A percentile compares a stretch with the other conserved stretches of the same genome.
These are phyloP conservation scores for Epichloe bromicola DNA, from an alignment of 2,329 filamentous ascomycete species.

Conservation along the genomic window DNA sequence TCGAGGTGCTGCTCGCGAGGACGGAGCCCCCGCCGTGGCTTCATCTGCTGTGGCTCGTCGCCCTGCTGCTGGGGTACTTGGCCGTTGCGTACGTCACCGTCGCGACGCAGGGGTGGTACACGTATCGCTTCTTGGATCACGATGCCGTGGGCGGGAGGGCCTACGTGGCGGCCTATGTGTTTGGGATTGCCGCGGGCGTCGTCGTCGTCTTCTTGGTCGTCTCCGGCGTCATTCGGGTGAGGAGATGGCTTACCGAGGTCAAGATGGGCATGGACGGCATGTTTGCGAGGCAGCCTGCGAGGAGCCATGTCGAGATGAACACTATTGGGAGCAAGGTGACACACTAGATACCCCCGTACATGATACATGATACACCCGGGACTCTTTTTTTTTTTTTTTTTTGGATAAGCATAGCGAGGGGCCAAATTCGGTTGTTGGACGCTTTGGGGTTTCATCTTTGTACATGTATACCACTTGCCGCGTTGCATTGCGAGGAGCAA, in stretches of 20 bases:
- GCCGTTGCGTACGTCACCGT: constrained; percentile 61
- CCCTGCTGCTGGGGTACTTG: constrained; percentile 62
- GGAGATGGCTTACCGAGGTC: constrained; percentile 35
- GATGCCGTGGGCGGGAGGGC: constrained; percentile 31
- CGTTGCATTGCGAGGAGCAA: too few relatives aligned
- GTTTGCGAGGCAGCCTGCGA: constrained; percentile 18
- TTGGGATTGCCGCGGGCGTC: constrained; percentile 42
- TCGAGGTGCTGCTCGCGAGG: constrained; percentile 59
- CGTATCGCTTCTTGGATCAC: constrained; percentile 67
- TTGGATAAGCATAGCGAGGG: too few relatives aligned
- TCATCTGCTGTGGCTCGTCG: constrained; percentile 52
- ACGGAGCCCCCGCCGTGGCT: constrained; percentile 47
- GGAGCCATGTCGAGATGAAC: constrained; percentile 17
- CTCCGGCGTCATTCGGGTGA: constrained; percentile 36
- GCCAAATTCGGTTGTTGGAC: too few relatives aligned
- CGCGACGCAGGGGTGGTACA: constrained; percentile 57
- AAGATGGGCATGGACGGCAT: constrained; percentile 31
- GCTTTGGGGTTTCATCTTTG: too few relatives aligned
- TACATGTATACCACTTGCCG: too few relatives aligned
- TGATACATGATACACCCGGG: too few relatives aligned
- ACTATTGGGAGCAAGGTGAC: neutral
- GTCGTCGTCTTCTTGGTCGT: constrained; percentile 40
- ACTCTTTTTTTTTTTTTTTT: too few relatives aligned
- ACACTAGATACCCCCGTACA: too few relatives aligned
- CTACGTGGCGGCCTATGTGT: constrained; percentile 49